Evolutionary conservation across 352 stramenopile species (phyloP), one percentile per base, ranked within the genome.

Genomic region (Globisporangium paroecandrum): DNA sequence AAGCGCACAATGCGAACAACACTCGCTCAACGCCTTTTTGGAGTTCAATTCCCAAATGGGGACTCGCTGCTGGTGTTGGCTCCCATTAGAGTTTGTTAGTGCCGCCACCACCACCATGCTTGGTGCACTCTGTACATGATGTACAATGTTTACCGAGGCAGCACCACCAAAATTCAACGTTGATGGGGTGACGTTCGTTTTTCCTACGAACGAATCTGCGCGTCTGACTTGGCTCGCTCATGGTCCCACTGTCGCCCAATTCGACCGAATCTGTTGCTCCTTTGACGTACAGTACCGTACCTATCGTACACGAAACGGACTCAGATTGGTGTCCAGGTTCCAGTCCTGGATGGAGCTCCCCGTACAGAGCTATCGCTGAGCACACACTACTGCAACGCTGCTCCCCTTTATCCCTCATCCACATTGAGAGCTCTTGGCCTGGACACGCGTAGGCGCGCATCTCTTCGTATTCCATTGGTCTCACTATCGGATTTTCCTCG

Each of bases 91-190:
- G 9, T 38, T 43, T 13, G 12, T 12, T 13, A 38, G 34, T 38
- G 34, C 0, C 36, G 29, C 29, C 29, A 32, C 29, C 29, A 32
- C 29, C 29, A 13, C 34, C 34, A 41, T 13, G 10, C 34, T 41
- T 13, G 34, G 10, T 13, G 5, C 34, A 41, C 34, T 10, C 34
- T 41, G 34, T 15, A 13, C 29, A 32, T 32, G 29, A 32, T 41
- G 36, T 18, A 5, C 36, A 43, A 15, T 10, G 36, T 43, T 43
- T 6, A n/a, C 4, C 20, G 13, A 7, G 1, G 41, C 13, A 51
- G 43, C 43, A 51, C 43, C 43, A 58, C 53, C 51, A 57, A 57
- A 57, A 34, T 58, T 22, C 51, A 36, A 58, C 51, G 24, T 58
- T 29, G 53, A 46, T 46, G 18, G 43, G 18, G 18, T 8, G 5